Evolutionary conservation across 2,329 filamentous ascomycete genomes (phyloP).

Genomic region (Spiromastix sp.): DNA sequence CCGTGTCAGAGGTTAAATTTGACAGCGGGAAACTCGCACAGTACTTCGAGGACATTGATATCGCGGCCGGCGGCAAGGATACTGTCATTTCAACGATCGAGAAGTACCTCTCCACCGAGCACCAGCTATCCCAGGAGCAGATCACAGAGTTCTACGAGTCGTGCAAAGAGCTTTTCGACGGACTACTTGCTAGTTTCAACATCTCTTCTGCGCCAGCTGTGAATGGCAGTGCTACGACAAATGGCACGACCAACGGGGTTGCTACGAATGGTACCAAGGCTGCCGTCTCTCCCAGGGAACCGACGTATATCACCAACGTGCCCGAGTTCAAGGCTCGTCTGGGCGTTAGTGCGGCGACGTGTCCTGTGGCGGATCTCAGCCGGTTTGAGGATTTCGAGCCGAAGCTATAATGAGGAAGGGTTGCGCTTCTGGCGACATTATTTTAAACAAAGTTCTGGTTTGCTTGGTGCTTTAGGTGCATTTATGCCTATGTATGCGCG

Average conservation of each 20-base stretch:
- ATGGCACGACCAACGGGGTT: slow-evolving; percentile 23
- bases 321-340: slow-evolving; percentile 69
- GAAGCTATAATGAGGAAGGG: slow-evolving; percentile 67
- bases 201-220: slow-evolving; percentile 28
- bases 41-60: slow-evolving; percentile 36
- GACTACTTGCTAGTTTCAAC: slow-evolving; percentile 38
- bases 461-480: slow-evolving; percentile 1
- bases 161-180: slow-evolving; percentile 23
- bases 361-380: slow-evolving; percentile 61
- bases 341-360: slow-evolving; percentile 60
- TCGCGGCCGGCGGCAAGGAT: slow-evolving; percentile 36
- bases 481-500: slow-evolving; percentile 1
- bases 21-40: slow-evolving; percentile 32
- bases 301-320: slow-evolving; percentile 63
- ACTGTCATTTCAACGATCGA: slow-evolving; percentile 43
- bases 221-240: slow-evolving; percentile 23
- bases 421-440: not conserved
- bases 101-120: slow-evolving; percentile 39
- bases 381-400: slow-evolving; percentile 79
- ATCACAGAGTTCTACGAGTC: slow-evolving; percentile 39
- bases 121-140: slow-evolving; percentile 41
- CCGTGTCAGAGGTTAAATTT: slow-evolving; percentile 35
- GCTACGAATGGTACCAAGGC: no score
- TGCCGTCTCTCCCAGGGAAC: no score
- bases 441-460: not conserved